Percentiles rank a stretch among this genome's conserved stretches.
Conservation (phyloP, 371 early-diverging fungal genomes). For the Apophysomyces ossiformis region DNA sequence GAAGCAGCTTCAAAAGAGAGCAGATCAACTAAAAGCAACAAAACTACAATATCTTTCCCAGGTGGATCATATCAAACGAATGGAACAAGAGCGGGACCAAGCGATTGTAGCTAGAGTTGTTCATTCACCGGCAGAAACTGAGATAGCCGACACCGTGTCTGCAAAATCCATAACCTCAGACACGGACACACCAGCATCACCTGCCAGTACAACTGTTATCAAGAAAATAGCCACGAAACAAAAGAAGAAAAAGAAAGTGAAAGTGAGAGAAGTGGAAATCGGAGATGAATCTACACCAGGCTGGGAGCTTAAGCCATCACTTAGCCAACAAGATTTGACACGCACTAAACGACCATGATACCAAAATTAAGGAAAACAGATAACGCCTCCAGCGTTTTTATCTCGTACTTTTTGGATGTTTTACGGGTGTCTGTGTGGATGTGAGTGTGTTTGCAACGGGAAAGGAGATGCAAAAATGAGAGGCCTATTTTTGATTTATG, state of each 20-base stretch:
- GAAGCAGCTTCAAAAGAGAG: conserved; percentile 34
- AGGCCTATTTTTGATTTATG: conserved; percentile 14
- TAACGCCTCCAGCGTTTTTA: background rate
- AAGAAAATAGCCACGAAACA: conserved; percentile 16
- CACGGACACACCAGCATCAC: conserved; percentile 5
- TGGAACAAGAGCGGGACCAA: conserved; percentile 44
- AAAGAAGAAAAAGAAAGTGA: conserved; percentile 38
- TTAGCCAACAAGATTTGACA: conserved; percentile 25
- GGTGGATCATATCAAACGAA: conserved; percentile 36
- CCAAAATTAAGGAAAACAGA: background rate
- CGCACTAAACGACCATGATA: background rate
- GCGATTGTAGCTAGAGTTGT: conserved; percentile 35
- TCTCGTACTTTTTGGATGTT: background rate
- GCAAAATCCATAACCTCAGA: conserved; percentile 6
- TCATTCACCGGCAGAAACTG: background rate
- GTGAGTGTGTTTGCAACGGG: background rate
- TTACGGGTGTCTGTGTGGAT: background rate
- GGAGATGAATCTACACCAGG: conserved; percentile 18
- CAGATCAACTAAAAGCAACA: conserved; percentile 32
- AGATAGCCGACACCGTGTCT: background rate
- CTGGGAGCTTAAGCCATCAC: conserved; percentile 28
- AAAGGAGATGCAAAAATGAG: no score
- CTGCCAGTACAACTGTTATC: conserved; percentile 13
- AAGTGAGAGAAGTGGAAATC: conserved; percentile 30
- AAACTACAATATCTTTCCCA: conserved; percentile 39